Evolutionary conservation across 257 asterid genomes (phyloP), one percentile per base, ranked within the genome.

Genomic region (Nicotiana tabacum): DNA sequence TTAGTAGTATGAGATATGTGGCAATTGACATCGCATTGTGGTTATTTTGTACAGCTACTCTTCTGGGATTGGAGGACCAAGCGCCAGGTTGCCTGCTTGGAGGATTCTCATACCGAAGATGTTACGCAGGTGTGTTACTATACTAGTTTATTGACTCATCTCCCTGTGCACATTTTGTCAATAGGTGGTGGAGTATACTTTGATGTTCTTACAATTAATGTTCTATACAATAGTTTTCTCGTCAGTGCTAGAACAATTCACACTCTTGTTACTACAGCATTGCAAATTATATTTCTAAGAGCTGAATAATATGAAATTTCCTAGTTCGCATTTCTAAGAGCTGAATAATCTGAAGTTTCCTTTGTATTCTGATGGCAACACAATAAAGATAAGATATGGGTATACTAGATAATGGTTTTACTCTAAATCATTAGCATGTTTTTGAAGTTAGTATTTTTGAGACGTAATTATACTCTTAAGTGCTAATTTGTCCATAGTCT

Each of bases 61-160:
- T 83, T 94, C 82, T 94, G 99, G 99, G 98, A 96, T 84, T 93
- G 97, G 93, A 94, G 98, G 84, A 94, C 92, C 82, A 89, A 83
- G 90, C 89, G 87, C 83, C 94, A 89, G 90, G 87, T 78, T 53
- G 98, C 98, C 6, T 78, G 97, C 88, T 86, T 94, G 92, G 98
- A 94, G 83, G 99, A 94, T 81, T 92, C 93, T 70, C 99, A 96
- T 85, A 92, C 85, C 85, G 99, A 94, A 35, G 99, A 96, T 88
- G 96, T 96, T 61, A 93, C 98, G 85, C 99, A 94, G 97, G 99
- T 96, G 83, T 82, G 66, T 85, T 74, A 10, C 17, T 29, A 12
- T 51, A 76, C 62, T 35, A 62, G 81, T 29, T 74, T 77, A 13
- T 55, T 2, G 66, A 24, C 68, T 74, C 16, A 39, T 65, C 48